A percentile compares a stretch with the other conserved stretches of the same genome.
Evolutionary conservation across 1,284 basidiomycete species (phyloP).

Genomic region (Ceratobasidium sp.): DNA sequence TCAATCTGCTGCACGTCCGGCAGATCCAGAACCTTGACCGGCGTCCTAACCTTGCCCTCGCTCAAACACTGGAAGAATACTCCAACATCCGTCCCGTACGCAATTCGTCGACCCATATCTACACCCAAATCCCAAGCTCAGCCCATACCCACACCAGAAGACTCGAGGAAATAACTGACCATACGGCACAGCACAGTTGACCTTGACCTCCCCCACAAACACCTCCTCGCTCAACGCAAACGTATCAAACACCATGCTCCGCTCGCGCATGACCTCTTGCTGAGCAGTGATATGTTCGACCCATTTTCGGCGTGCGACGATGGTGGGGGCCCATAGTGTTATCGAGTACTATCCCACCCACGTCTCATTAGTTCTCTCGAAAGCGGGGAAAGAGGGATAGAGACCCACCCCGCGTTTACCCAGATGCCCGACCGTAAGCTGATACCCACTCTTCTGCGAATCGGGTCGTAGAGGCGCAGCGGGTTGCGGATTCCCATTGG

Average conservation of each 20-base stretch:
- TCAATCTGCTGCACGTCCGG: conserved; percentile 97
- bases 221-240: conserved; percentile 89
- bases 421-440: conserved; percentile 93
- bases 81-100: conserved; percentile 97
- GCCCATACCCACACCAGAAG: no score
- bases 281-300: conserved; percentile 92
- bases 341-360: conserved; percentile 74
- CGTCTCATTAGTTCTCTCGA: no score
- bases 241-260: conserved; percentile 91
- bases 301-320: conserved; percentile 93
- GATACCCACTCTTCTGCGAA: conserved; percentile 83
- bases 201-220: conserved; percentile 85
- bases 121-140: conserved; percentile 11
- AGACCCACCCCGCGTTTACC: conserved; percentile 79
- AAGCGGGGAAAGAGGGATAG: no score
- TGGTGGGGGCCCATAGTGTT: conserved; percentile 93
- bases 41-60: conserved; percentile 77
- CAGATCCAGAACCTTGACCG: conserved; percentile 90
- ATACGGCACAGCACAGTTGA: conserved; percentile 96
- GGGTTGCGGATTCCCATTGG: conserved; percentile 26
- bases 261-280: conserved; percentile 87
- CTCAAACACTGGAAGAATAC: conserved; percentile 93
- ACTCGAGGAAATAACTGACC: conserved; percentile 68
- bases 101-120: conserved; percentile 54
- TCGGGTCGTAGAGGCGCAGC: conserved; percentile 24